phyloP scores from a whole-genome alignment of 805 yeast species.

The Sugiyamaella chiloensis region DNA sequence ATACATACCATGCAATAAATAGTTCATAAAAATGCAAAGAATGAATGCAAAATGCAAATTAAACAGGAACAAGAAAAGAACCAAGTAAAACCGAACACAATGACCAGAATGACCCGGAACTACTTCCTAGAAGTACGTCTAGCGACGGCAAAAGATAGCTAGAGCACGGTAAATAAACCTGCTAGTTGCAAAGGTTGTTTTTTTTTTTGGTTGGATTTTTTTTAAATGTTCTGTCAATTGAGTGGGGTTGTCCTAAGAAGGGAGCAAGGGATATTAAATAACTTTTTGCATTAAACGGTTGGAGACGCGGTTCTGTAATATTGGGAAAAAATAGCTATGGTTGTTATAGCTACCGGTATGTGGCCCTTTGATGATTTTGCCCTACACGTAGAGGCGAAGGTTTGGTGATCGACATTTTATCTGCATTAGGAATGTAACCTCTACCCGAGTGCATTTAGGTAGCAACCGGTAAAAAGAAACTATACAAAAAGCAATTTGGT shows the following conservation, averaged over 20 bases:
- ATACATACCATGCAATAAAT: constrained; percentile 4
- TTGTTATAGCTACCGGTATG: constrained; percentile 7
- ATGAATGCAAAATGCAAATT: constrained; percentile 1
- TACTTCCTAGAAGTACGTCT: too few species aligned
- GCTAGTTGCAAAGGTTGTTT: too few species aligned
- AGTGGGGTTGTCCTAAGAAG: constrained; percentile 1
- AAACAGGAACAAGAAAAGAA: neutral
- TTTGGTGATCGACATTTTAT: constrained; percentile 5
- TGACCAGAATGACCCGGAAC: too few species aligned
- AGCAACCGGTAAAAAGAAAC: neutral
- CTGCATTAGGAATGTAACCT: neutral
- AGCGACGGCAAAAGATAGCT: too few species aligned
- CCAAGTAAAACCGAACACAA: too few species aligned
- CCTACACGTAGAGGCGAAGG: constrained; percentile 2
- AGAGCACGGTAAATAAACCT: too few species aligned
- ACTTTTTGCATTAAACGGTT: constrained; percentile 5
- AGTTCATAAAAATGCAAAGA: neutral
- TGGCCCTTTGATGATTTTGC: constrained; percentile 3
- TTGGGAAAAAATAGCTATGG: constrained; percentile 3
- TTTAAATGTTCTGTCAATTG: constrained; percentile 2
- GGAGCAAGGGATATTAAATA: constrained; percentile 4
- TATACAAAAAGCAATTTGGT: neutral
- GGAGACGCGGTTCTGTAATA: neutral
- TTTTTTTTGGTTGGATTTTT: too few species aligned
- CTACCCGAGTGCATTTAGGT: constrained; percentile 1